Percentiles rank a stretch among this genome's conserved stretches.
phyloP scores from a whole-genome alignment of 345 rosid species.

The Clausena lansium region DNA sequence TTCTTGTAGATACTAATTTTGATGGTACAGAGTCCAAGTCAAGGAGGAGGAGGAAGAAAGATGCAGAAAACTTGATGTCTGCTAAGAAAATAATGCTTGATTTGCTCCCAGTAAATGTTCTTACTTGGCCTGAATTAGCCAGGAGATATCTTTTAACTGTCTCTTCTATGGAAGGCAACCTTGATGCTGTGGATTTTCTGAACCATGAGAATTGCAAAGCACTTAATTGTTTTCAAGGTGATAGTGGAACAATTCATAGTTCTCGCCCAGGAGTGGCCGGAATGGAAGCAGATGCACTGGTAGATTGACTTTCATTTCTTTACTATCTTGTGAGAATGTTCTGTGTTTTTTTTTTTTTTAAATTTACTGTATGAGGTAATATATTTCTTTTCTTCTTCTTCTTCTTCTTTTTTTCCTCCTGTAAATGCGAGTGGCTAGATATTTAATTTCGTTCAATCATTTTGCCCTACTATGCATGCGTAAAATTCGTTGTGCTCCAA shows the following conservation, averaged over 20 bases:
- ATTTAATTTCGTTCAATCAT: neutral
- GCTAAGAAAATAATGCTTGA: constrained; percentile 34
- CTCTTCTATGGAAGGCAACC: constrained; percentile 31
- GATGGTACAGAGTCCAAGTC: constrained; percentile 32
- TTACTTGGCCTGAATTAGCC: constrained; percentile 43
- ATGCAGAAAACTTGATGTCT: constrained; percentile 18
- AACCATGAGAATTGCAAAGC: constrained; percentile 31
- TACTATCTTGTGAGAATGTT: constrained; percentile 15
- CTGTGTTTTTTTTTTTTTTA: neutral
- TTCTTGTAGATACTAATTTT: constrained; percentile 26
- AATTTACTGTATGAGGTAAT: neutral
- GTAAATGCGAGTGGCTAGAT: neutral
- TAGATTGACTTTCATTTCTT: constrained; percentile 38
- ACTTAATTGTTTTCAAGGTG: constrained; percentile 32
- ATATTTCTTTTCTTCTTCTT: neutral
- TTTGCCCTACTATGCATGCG: neutral
- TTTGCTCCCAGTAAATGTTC: constrained; percentile 35
- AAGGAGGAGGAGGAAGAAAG: constrained; percentile 33
- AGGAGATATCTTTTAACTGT: constrained; percentile 32
- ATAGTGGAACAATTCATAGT: constrained; percentile 23
- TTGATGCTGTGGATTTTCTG: constrained; percentile 30
- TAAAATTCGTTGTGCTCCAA: neutral
- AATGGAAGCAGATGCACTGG: constrained; percentile 45
- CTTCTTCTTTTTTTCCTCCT: neutral
- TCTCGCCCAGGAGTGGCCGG: constrained; percentile 32